These are phyloP conservation scores for Microbotryum silenes-acaulis DNA, from an alignment of 1,284 basidiomycete species.

Conservation along the genomic window DNA sequence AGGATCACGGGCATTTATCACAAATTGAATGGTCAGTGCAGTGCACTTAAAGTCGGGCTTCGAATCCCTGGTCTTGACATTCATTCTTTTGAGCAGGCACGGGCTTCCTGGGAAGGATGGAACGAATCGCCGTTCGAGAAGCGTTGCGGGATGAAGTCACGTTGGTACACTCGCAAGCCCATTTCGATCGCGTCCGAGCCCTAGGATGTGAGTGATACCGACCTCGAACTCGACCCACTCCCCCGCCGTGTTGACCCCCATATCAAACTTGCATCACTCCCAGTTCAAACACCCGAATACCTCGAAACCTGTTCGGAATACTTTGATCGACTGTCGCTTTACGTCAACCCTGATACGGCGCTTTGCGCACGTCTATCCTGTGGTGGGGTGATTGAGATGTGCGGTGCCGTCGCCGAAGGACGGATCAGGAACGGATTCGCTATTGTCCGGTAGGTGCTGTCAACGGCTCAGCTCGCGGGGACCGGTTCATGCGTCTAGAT, in stretches of 20 bases:
- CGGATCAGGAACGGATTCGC: slow-evolving; percentile 83
- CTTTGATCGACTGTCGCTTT: slow-evolving; percentile 84
- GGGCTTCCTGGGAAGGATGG: slow-evolving; percentile 66
- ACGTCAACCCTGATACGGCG: slow-evolving; percentile 79
- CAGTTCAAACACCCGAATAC: slow-evolving; percentile 30
- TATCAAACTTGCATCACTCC: not conserved
- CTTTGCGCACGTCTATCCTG: slow-evolving; percentile 78
- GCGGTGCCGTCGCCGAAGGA: slow-evolving; percentile 73
- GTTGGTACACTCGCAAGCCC: slow-evolving; percentile 78
- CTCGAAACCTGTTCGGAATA: slow-evolving; percentile 47
- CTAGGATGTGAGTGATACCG: slow-evolving; percentile 58
- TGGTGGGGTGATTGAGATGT: slow-evolving; percentile 88
- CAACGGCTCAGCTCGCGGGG: no score
- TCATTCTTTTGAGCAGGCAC: slow-evolving; percentile 35
- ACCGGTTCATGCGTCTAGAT: no score
- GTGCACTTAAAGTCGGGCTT: not conserved
- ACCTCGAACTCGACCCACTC: not conserved
- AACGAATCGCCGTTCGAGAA: slow-evolving; percentile 63
- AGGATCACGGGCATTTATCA: slow-evolving; percentile 75
- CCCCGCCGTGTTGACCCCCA: not conserved
- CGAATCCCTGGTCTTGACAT: not conserved
- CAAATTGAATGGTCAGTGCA: slow-evolving; percentile 47
- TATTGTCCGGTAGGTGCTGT: slow-evolving; percentile 58
- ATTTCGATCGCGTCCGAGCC: slow-evolving; percentile 81
- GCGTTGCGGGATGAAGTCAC: slow-evolving; percentile 70